Evolutionary conservation across 495 filamentous ascomycete species (phyloP).

Genomic region (Lentithecium fluviatile): DNA sequence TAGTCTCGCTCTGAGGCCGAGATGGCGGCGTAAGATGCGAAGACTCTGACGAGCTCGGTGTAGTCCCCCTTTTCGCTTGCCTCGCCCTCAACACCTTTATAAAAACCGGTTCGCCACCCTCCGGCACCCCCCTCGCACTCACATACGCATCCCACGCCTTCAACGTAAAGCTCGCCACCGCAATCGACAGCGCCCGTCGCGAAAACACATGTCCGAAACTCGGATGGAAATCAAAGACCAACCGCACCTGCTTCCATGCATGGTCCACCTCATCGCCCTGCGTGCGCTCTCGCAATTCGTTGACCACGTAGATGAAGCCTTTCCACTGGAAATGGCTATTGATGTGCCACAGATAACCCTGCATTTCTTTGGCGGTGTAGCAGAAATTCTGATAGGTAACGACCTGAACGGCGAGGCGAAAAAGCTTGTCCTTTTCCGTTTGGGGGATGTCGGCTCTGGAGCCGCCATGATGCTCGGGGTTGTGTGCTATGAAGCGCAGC

Average conservation of each 20-base stretch:
- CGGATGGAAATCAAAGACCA: conserved; percentile 30
- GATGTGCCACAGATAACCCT: conserved; percentile 31
- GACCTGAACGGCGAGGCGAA: conserved; percentile 23
- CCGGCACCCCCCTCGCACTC: background rate
- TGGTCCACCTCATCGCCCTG: conserved; percentile 10
- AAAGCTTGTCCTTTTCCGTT: conserved; percentile 29
- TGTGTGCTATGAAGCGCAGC: conserved; percentile 34
- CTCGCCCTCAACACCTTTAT: conserved; percentile 19
- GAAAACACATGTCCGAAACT: conserved; percentile 11
- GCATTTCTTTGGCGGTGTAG: conserved; percentile 16
- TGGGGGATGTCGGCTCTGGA: conserved; percentile 17
- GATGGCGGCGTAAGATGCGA: too few relatives aligned
- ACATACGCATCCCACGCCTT: conserved; percentile 29
- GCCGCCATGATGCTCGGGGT: conserved; percentile 7
- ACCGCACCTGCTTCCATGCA: conserved; percentile 25
- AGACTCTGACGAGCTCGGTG: background rate
- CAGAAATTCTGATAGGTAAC: conserved; percentile 16
- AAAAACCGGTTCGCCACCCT: conserved; percentile 19
- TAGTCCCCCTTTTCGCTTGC: background rate
- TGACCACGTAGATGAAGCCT: conserved; percentile 29
- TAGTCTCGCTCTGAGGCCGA: background rate
- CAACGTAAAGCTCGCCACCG: conserved; percentile 27
- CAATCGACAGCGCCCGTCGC: conserved; percentile 20
- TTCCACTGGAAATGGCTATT: conserved; percentile 36
- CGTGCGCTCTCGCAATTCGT: conserved; percentile 21